These are phyloP conservation scores for Murraya paniculata DNA, from an alignment of 345 rosid species.

Conservation along the genomic window DNA sequence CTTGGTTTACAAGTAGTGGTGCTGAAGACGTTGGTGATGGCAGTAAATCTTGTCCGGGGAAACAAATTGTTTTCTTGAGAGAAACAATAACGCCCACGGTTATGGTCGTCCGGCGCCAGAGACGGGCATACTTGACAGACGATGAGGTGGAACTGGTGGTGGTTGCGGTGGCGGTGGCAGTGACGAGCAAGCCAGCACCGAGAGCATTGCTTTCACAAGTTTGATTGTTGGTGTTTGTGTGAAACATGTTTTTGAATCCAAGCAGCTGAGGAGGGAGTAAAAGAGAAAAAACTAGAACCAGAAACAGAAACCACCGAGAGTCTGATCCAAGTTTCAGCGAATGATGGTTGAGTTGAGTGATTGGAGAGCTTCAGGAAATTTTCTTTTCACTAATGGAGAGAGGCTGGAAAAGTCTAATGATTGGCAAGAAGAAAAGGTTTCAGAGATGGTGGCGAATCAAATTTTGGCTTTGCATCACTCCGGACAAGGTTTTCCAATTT, in stretches of 20 bases:
- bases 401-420: too few species aligned
- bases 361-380: too few species aligned
- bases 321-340: too few species aligned
- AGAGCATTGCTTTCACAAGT: neutral
- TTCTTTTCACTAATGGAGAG: too few species aligned
- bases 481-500: too few species aligned
- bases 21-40: conserved; percentile 7
- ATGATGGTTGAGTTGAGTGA: too few species aligned
- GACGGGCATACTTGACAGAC: conserved; percentile 5
- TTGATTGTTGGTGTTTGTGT: neutral
- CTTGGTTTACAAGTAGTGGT: neutral
- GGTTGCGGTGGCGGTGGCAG: neutral
- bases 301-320: too few species aligned
- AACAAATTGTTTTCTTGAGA: neutral
- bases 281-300: neutral
- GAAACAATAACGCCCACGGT: conserved; percentile 2
- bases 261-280: too few species aligned
- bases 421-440: too few species aligned
- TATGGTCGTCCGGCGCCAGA: conserved; percentile 14
- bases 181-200: neutral
- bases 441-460: too few species aligned
- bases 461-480: too few species aligned
- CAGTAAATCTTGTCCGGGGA: neutral
- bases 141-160: neutral
- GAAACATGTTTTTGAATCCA: neutral